These are phyloP conservation scores for Pseudozyma hubeiensis DNA, from an alignment of 1,284 basidiomycete species.

Conservation along the genomic window DNA sequence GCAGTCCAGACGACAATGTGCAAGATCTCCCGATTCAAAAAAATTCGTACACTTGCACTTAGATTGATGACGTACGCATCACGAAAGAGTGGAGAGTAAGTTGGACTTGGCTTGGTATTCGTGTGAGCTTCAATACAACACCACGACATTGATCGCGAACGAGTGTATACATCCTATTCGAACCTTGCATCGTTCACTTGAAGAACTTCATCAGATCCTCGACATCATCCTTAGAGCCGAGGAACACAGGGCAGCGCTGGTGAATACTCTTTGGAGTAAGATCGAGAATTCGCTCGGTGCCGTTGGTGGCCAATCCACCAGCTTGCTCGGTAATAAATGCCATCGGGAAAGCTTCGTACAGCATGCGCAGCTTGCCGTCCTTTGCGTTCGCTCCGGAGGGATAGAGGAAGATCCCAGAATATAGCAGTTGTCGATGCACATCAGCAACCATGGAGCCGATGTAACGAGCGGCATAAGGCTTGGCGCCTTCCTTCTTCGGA, in stretches of 20 bases:
- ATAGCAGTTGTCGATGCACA: too few species aligned
- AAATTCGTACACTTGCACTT: too few species aligned
- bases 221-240: conserved; percentile 95
- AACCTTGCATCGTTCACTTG: not conserved
- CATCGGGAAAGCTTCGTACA: conserved; percentile 99
- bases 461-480: conserved; percentile 76
- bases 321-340: conserved; percentile 96
- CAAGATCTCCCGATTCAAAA: too few species aligned
- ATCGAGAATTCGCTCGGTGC: conserved; percentile 89
- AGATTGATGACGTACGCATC: too few species aligned
- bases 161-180: too few species aligned
- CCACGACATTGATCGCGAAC: too few species aligned
- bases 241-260: conserved; percentile 91
- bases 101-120: too few species aligned
- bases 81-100: too few species aligned
- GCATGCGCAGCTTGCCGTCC: conserved; percentile 90
- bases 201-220: conserved; percentile 73
- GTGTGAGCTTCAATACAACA: too few species aligned
- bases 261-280: conserved; percentile 90
- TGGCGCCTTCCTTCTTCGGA: conserved; percentile 65
- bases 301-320: conserved; percentile 95
- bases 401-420: too few species aligned
- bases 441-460: conserved; percentile 99
- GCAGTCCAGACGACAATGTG: too few species aligned
- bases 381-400: too few species aligned